Percentiles rank a stretch among this genome's conserved stretches.
These are phyloP conservation scores for Chytriomyces sp. DNA, from an alignment of 192 early-diverging fungal genomes.

Conservation along the genomic window DNA sequence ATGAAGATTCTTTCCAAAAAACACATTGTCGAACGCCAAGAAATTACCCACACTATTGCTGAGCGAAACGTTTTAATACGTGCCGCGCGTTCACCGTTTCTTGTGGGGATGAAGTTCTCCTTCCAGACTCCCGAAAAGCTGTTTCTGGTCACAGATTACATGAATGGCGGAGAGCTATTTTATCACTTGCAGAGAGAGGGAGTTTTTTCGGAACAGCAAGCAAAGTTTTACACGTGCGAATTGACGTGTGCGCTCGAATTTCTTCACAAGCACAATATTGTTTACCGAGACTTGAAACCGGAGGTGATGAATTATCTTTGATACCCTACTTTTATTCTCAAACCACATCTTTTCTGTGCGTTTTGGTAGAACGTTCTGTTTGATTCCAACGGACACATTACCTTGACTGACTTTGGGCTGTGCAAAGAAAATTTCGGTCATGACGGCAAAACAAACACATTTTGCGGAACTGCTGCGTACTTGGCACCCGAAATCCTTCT, in stretches of 20 bases:
- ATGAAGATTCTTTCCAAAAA: conserved; percentile 83
- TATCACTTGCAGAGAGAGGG: conserved; percentile 90
- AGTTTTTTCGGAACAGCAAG: conserved; percentile 83
- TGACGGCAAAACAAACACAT: conserved; percentile 59
- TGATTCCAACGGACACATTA: conserved; percentile 71
- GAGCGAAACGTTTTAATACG: conserved; percentile 79
- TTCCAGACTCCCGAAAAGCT: conserved; percentile 83
- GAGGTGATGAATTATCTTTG: conserved; percentile 39
- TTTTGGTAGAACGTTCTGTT: conserved; percentile 58
- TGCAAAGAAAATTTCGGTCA: conserved; percentile 67
- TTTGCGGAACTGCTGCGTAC: conserved; percentile 58
- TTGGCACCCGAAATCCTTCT: conserved; percentile 85
- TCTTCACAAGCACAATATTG: conserved; percentile 68
- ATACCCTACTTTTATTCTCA: neutral
- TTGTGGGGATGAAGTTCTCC: conserved; percentile 90
- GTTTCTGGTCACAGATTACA: conserved; percentile 79
- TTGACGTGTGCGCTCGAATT: conserved; percentile 71
- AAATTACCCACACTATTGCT: conserved; percentile 75
- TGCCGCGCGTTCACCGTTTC: conserved; percentile 78
- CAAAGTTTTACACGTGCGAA: conserved; percentile 81
- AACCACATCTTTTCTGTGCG: neutral
- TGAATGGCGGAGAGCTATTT: conserved; percentile 86
- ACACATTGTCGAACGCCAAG: conserved; percentile 74
- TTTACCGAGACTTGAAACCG: conserved; percentile 64
- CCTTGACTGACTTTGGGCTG: conserved; percentile 78